Evolutionary conservation across 306 rosid genomes (phyloP).

Genomic region (Lathyrus oleraceus): DNA sequence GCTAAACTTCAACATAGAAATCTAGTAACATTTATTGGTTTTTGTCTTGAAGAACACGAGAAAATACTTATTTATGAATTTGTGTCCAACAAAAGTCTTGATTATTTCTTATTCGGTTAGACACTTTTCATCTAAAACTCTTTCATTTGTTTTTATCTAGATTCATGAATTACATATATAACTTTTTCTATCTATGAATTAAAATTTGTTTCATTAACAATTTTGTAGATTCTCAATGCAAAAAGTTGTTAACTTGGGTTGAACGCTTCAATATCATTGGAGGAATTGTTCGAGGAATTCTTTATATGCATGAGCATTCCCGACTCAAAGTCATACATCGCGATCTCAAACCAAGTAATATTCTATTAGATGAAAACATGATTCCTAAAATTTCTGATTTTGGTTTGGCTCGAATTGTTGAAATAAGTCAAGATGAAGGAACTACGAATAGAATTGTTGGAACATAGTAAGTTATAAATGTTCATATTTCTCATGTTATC

Average conservation of each 20-base stretch:
- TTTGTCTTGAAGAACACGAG: not conserved
- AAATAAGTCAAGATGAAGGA: not conserved
- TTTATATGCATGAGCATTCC: not conserved
- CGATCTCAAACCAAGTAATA: not conserved
- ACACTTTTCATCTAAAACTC: not conserved
- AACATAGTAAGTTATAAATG: not conserved
- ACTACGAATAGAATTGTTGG: not conserved
- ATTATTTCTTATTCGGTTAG: not conserved
- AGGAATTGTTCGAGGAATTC: not conserved
- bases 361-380: not conserved
- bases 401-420: slow-evolving; percentile 2
- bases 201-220: too few relatives aligned
- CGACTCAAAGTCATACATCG: not conserved
- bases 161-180: not conserved
- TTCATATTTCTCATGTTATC: not conserved
- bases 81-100: not conserved
- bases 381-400: not conserved
- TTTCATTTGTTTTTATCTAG: not conserved
- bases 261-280: not conserved
- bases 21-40: not conserved
- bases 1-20: slow-evolving; percentile 1
- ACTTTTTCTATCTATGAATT: not conserved
- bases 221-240: not conserved
- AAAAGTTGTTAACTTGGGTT: not conserved
- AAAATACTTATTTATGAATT: not conserved